phyloP scores from a whole-genome alignment of 164 flowering plant species.

The Stephania yunnanensis region DNA sequence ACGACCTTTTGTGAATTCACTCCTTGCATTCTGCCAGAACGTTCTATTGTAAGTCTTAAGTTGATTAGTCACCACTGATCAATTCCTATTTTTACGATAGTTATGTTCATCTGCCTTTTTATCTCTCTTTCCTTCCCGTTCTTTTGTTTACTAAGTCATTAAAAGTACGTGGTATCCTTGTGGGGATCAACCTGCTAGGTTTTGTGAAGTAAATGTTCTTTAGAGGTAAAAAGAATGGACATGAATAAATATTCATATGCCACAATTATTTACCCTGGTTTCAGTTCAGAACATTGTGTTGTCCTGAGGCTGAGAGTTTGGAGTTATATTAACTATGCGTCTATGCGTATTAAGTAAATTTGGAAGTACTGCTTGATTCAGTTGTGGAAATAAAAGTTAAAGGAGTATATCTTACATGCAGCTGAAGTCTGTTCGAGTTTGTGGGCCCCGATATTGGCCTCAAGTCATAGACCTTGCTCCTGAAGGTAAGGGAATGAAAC shows the following conservation, averaged over 20 bases:
- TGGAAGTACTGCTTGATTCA: background rate
- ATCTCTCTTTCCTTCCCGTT: background rate
- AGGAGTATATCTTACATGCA: slow-evolving; percentile 24
- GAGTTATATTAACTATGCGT: background rate
- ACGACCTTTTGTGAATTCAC: slow-evolving; percentile 90
- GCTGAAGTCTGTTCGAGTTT: slow-evolving; percentile 77
- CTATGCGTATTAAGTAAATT: background rate
- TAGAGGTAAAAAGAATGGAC: background rate
- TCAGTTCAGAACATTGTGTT: background rate
- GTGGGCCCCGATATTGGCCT: slow-evolving; percentile 98
- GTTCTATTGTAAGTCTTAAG: slow-evolving; percentile 56
- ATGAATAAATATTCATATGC: background rate
- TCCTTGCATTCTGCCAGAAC: slow-evolving; percentile 95
- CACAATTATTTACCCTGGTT: too few relatives aligned
- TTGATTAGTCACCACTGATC: background rate
- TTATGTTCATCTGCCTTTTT: background rate
- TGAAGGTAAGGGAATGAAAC: slow-evolving; percentile 43
- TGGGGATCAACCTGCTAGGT: background rate
- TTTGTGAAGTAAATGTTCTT: background rate
- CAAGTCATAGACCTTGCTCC: slow-evolving; percentile 72
- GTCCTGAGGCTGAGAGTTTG: background rate
- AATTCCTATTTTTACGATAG: background rate
- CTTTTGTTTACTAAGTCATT: background rate
- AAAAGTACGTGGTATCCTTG: background rate
- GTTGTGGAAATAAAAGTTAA: background rate